These are phyloP conservation scores for Skeletonema costatum DNA, from an alignment of 108 stramenopile genomes.

Conservation along the genomic window DNA sequence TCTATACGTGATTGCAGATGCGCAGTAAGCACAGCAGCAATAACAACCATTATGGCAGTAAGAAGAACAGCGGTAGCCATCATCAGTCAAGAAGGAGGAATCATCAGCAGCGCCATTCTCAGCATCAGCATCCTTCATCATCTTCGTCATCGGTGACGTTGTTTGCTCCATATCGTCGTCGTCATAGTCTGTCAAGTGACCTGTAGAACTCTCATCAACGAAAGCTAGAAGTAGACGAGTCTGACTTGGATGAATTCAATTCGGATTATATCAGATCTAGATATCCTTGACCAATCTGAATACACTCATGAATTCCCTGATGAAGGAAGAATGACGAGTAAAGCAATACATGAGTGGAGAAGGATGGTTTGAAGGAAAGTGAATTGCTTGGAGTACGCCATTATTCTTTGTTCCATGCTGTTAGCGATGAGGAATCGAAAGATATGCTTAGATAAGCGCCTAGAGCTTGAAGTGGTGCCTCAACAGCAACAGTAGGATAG, in stretches of 20 bases:
- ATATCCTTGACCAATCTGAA: background rate
- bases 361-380: background rate
- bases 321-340: background rate
- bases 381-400: constrained; percentile 2
- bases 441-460: too few species aligned
- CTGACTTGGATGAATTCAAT: background rate
- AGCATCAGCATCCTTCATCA: too few species aligned
- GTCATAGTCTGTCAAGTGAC: background rate
- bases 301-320: constrained; percentile 20
- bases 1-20: background rate
- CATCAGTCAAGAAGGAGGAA: background rate
- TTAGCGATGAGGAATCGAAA: too few species aligned
- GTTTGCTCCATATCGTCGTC: background rate
- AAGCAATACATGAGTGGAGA: background rate
- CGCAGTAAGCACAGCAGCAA: too few species aligned
- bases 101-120: background rate
- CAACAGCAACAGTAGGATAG: too few species aligned
- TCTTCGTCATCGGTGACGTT: background rate
- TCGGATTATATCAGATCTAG: background rate
- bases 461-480: too few species aligned
- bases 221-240: background rate
- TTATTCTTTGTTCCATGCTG: background rate
- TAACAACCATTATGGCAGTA: background rate
- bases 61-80: background rate
- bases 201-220: background rate